Evolutionary conservation across 768 basidiomycete species (phyloP), one percentile per base, ranked within the genome.

Genomic region (Amanita jacksonii): DNA sequence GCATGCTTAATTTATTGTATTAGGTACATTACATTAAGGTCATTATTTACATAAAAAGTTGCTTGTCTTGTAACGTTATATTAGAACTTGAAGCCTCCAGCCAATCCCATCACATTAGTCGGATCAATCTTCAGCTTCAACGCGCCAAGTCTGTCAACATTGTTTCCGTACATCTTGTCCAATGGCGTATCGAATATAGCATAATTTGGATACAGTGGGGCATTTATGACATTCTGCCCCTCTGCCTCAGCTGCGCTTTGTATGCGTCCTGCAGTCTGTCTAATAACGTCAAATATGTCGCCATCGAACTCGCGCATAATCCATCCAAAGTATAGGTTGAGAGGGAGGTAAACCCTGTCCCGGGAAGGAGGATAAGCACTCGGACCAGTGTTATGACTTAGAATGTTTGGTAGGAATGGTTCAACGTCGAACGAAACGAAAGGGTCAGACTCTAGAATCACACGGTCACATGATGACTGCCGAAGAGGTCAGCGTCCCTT

Each of bases 81-180:
- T 61, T 49, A 61, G 28, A 68, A 54, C 57, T 74, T 74, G 58
- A 66, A 76, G 12, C 75, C 77, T 12, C 74, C 74, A 9, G 74
- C 62, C 8, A 74, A 62, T 18, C 62, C 64, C 73, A 79, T 77
- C 43, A 76, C 64, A 46, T 69, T 62, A 15, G 56, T 38, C 0
- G 74, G 74, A 52, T 79, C 76, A 43, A 70, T 61, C 38, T 35
- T 47, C 47, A 47, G 48, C 52, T 64, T 69, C 13, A 74, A 5
- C n/a, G n/a, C n/a, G n/a, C n/a, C n/a, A n/a, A n/a, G n/a, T n/a
- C n/a, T n/a, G n/a, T n/a, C n/a, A n/a, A 77, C 36, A 43, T 72
- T 68, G 3, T 25, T 48, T 3, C 70, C 72, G 44, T 69, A 74
- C 24, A 78, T 62, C 12, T 54, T 50, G 40, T 64, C 57, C 30